Percentiles rank a stretch among this genome's conserved stretches.
These are phyloP conservation scores for Nematodospora valgi DNA, from an alignment of 805 yeast genomes.

Conservation along the genomic window DNA sequence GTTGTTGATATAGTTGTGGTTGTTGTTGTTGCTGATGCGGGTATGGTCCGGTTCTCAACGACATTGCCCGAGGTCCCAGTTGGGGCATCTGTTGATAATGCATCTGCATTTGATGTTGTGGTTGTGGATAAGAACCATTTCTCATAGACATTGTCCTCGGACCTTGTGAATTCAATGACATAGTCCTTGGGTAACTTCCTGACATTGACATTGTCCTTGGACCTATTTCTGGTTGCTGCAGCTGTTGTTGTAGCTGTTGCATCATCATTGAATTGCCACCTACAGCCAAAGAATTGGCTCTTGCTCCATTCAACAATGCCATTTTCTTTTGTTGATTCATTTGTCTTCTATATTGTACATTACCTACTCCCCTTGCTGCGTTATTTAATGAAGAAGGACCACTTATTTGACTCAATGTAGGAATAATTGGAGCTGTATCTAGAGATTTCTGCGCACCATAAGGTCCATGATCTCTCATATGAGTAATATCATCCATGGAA, in stretches of 20 bases:
- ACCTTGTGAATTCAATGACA: slow-evolving; percentile 14
- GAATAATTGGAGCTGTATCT: slow-evolving; percentile 74
- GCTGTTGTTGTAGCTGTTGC: slow-evolving; percentile 10
- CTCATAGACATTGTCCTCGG: slow-evolving; percentile 6
- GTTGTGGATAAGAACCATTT: slow-evolving; percentile 2
- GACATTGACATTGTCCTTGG: slow-evolving; percentile 20
- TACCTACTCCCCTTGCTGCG: slow-evolving; percentile 29
- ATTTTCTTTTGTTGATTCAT: slow-evolving; percentile 65
- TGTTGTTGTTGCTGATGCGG: slow-evolving; percentile 7
- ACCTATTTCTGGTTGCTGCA: slow-evolving; percentile 3
- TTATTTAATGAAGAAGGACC: slow-evolving; percentile 17
- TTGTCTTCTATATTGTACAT: slow-evolving; percentile 65
- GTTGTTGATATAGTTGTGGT: slow-evolving; percentile 4
- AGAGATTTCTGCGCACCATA: slow-evolving; percentile 48
- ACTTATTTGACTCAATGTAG: slow-evolving; percentile 45
- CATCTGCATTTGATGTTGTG: slow-evolving; percentile 1
- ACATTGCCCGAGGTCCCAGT: slow-evolving; percentile 26
- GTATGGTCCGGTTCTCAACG: slow-evolving; percentile 15
- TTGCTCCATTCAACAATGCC: slow-evolving; percentile 45
- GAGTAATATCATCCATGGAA: slow-evolving; percentile 63
- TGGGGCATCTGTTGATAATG: slow-evolving; percentile 1
- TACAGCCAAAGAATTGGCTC: slow-evolving; percentile 40
- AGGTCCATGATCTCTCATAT: slow-evolving; percentile 63
- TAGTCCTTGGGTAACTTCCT: slow-evolving; percentile 12
- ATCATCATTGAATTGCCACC: slow-evolving; percentile 30